Evolutionary conservation across 2,329 filamentous ascomycete species (phyloP).

Genomic region (Curvularia hawaiiensis): DNA sequence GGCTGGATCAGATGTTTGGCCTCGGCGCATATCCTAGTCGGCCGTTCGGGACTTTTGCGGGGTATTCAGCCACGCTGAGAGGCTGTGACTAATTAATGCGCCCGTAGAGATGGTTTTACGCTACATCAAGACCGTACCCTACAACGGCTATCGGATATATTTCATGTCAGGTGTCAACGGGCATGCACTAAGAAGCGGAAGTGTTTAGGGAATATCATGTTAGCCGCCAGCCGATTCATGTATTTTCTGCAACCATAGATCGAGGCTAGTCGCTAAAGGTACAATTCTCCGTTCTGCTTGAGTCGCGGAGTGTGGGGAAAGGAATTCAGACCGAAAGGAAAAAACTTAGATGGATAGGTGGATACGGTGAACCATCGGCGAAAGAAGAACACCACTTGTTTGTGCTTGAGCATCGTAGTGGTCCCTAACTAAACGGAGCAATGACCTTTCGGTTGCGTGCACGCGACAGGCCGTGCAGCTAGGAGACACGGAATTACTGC

Average conservation of each 20-base stretch:
- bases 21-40: conserved; percentile 11
- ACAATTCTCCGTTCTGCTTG: conserved; percentile 11
- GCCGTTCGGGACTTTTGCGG: conserved; percentile 17
- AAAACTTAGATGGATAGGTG: conserved; percentile 12
- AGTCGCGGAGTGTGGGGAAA: conserved; percentile 10
- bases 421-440: conserved; percentile 32
- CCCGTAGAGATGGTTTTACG: neutral
- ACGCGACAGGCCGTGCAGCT: conserved; percentile 1
- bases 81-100: conserved; percentile 8
- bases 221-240: conserved; percentile 7
- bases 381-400: neutral
- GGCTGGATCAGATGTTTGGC: conserved; percentile 8
- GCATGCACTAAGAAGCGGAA: conserved; percentile 21
- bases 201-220: conserved; percentile 3
- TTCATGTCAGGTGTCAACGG: conserved; percentile 23
- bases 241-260: conserved; percentile 7
- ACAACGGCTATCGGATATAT: neutral
- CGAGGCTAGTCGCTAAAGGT: conserved; percentile 15
- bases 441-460: conserved; percentile 1
- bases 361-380: conserved; percentile 11
- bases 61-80: conserved; percentile 20
- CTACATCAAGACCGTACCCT: neutral
- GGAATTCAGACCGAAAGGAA: conserved; percentile 1
- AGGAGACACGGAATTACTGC: conserved; percentile 28
- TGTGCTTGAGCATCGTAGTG: neutral